A percentile compares a stretch with the other conserved stretches of the same genome.
Conservation (phyloP, 164 flowering plant species). For the Annona cherimola region DNA sequence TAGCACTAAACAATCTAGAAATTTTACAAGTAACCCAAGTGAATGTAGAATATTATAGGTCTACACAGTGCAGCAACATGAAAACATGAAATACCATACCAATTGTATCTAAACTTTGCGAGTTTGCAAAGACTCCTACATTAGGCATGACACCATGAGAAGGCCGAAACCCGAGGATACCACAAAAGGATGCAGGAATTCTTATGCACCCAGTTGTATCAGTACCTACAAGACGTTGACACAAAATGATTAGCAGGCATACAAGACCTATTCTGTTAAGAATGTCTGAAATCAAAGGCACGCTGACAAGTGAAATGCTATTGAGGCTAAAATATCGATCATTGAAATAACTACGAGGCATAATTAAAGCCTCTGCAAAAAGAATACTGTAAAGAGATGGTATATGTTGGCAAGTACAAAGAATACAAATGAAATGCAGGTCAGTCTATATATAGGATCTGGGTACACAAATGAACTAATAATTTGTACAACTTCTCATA, state of each 20-base stretch:
- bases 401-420: too few species aligned
- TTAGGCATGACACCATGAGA: constrained; percentile 81
- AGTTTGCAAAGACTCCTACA: constrained; percentile 67
- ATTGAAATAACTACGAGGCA: background rate
- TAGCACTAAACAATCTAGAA: background rate
- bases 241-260: background rate
- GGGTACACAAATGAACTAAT: too few species aligned
- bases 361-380: too few species aligned
- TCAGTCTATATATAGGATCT: too few species aligned
- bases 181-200: constrained; percentile 90
- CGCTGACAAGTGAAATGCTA: background rate
- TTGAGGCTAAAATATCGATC: background rate
- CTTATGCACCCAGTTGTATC: constrained; percentile 80
- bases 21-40: background rate
- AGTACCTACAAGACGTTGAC: constrained; percentile 45
- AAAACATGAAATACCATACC: constrained; percentile 37
- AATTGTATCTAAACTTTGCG: constrained; percentile 81
- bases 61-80: background rate
- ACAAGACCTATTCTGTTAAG: background rate
- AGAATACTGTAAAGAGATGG: too few species aligned
- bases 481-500: too few species aligned
- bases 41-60: background rate
- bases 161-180: constrained; percentile 79
- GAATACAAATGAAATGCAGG: too few species aligned
- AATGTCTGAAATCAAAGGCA: background rate